Evolutionary conservation across 768 basidiomycete genomes (phyloP), one percentile per base, ranked within the genome.

Genomic region (Calocybe cyanea): DNA sequence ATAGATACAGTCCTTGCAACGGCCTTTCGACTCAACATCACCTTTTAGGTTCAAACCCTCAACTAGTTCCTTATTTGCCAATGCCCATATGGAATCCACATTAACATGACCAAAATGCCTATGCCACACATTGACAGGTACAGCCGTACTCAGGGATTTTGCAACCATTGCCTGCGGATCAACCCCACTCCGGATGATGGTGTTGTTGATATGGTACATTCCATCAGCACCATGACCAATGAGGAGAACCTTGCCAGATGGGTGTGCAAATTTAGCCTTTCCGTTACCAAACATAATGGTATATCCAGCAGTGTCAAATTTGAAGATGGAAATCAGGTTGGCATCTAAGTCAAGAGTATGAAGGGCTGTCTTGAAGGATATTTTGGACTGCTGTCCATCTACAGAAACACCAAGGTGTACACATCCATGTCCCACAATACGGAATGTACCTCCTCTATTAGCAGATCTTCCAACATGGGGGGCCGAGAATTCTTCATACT

Each of bases 61-160:
- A n/a, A n/a, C n/a, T n/a, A n/a, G n/a, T n/a, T n/a, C n/a, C n/a
- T n/a, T n/a, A n/a, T n/a, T n/a, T n/a, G n/a, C n/a, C n/a, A n/a
- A n/a, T n/a, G n/a, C n/a, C n/a, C n/a, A n/a, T n/a, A n/a, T n/a
- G n/a, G n/a, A n/a, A n/a, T n/a, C n/a, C n/a, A n/a, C n/a, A n/a
- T n/a, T n/a, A n/a, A n/a, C n/a, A n/a, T n/a, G n/a, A n/a, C n/a
- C n/a, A n/a, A n/a, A n/a, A n/a, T n/a, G n/a, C n/a, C n/a, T n/a
- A n/a, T n/a, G n/a, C n/a, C n/a, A n/a, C n/a, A n/a, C n/a, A n/a
- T n/a, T n/a, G n/a, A n/a, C n/a, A n/a, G n/a, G n/a, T n/a, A n/a
- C n/a, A n/a, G n/a, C n/a, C n/a, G 19, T 57, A 46, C 6, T 50
- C 45, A 8, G 50, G 7, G 58, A 59, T 6, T 41, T 25, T 9